Percentiles rank a stretch among this genome's conserved stretches.
These are phyloP conservation scores for Hericium alpestre DNA, from an alignment of 768 basidiomycete genomes.

Conservation along the genomic window DNA sequence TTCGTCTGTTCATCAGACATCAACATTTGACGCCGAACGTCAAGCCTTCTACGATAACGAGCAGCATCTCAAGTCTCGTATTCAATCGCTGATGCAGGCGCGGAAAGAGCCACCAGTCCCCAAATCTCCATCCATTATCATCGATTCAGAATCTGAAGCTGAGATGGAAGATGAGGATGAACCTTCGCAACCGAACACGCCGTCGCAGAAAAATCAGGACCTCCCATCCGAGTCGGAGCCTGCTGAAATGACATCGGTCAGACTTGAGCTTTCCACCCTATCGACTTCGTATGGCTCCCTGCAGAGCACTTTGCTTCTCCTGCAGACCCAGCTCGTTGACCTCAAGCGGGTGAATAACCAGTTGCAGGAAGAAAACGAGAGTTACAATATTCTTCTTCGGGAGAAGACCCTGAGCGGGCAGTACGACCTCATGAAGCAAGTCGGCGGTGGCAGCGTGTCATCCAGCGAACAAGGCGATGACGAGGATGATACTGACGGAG, in stretches of 20 bases:
- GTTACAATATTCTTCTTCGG: conserved; percentile 86
- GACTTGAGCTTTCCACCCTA: conserved; percentile 75
- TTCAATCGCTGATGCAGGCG: conserved; percentile 64
- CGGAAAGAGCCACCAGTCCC: conserved; percentile 37
- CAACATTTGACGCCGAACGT: conserved; percentile 84
- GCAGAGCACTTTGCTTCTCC: conserved; percentile 72
- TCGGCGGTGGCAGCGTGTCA: conserved; percentile 31
- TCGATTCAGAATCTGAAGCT: conserved; percentile 20
- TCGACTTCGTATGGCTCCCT: conserved; percentile 78
- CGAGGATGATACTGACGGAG: conserved; percentile 13
- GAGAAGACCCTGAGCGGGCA: conserved; percentile 88
- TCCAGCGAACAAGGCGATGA: conserved; percentile 18
- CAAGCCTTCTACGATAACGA: conserved; percentile 91
- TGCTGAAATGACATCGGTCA: conserved; percentile 79
- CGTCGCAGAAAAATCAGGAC: conserved; percentile 44
- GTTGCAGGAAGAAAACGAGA: conserved; percentile 92
- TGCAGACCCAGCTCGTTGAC: conserved; percentile 79
- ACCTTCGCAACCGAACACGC: conserved; percentile 16
- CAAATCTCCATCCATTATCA: conserved; percentile 18
- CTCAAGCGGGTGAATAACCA: conserved; percentile 80
- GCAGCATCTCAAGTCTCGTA: conserved; percentile 85
- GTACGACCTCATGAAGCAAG: conserved; percentile 65
- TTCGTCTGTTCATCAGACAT: conserved; percentile 39
- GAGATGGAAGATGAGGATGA: conserved; percentile 37
- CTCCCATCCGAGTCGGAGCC: conserved; percentile 67